phyloP scores from a whole-genome alignment of 352 stramenopile genomes.

The Phytophthora meadii region DNA sequence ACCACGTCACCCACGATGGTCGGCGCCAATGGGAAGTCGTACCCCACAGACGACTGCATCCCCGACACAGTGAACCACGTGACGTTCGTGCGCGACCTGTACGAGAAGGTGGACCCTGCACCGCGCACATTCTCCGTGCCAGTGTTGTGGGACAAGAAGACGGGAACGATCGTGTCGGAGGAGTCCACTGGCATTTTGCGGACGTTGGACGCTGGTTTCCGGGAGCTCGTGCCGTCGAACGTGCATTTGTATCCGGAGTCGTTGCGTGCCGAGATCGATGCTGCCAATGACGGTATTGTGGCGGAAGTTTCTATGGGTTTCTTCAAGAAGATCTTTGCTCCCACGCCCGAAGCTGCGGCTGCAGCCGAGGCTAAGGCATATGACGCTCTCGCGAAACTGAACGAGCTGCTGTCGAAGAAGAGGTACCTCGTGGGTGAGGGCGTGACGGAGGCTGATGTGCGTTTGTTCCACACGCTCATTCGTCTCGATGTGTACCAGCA shows the following conservation, averaged over 20 bases:
- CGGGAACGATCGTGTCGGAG: slow-evolving; percentile 80
- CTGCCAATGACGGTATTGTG: slow-evolving; percentile 8
- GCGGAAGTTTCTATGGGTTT: slow-evolving; percentile 1
- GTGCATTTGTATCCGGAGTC: slow-evolving; percentile 52
- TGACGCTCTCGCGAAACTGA: background rate
- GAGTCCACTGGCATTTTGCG: slow-evolving; percentile 82
- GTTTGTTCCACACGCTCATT: slow-evolving; percentile 8
- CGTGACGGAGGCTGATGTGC: slow-evolving; percentile 22
- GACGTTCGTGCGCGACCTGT: slow-evolving; percentile 44
- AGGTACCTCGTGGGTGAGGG: slow-evolving; percentile 33
- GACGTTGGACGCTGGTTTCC: slow-evolving; percentile 53
- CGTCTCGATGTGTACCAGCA: slow-evolving; percentile 42
- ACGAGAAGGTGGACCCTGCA: slow-evolving; percentile 38
- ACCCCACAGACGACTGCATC: slow-evolving; percentile 24
- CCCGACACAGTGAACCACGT: slow-evolving; percentile 39
- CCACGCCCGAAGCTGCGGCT: background rate
- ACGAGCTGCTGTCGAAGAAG: slow-evolving; percentile 24
- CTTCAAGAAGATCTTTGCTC: background rate
- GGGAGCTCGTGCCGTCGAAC: slow-evolving; percentile 41
- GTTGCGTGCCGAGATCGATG: slow-evolving; percentile 30
- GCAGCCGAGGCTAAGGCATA: background rate
- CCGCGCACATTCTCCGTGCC: slow-evolving; percentile 54
- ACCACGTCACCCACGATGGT: background rate
- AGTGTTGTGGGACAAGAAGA: slow-evolving; percentile 78
- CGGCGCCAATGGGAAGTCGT: slow-evolving; percentile 21